These are phyloP conservation scores for Ambispora gerdemannii DNA, from an alignment of 192 early-diverging fungal genomes.

Conservation along the genomic window DNA sequence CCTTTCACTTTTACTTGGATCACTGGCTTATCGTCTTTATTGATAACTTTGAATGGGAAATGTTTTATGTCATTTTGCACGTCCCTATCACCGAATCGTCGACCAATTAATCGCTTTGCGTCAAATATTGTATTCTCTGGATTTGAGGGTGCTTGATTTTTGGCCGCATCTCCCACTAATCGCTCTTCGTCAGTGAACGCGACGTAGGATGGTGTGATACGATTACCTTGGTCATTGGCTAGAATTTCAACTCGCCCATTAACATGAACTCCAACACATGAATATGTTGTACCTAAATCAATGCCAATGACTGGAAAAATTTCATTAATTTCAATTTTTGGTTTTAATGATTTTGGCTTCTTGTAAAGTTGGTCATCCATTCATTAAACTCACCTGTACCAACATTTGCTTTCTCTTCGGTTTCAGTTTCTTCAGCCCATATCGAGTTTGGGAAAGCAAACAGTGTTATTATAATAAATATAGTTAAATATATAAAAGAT, in stretches of 20 bases:
- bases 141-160: slow-evolving; percentile 99
- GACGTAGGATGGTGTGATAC: slow-evolving; percentile 97
- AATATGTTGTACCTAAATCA: slow-evolving; percentile 98
- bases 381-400: too few relatives aligned
- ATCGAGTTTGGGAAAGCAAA: too few relatives aligned
- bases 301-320: slow-evolving; percentile 93
- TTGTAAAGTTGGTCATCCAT: too few relatives aligned
- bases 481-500: too few relatives aligned
- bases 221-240: slow-evolving; percentile 99
- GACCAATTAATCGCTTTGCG: slow-evolving; percentile 98
- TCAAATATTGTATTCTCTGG: slow-evolving; percentile 98
- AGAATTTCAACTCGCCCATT: slow-evolving; percentile 90
- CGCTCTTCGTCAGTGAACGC: slow-evolving; percentile 96
- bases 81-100: slow-evolving; percentile 84
- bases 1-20: slow-evolving; percentile 83
- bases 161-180: slow-evolving; percentile 98
- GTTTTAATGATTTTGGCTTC: too few relatives aligned
- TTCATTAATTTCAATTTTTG: too few relatives aligned
- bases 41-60: slow-evolving; percentile 83
- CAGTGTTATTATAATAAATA: too few relatives aligned
- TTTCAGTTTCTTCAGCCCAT: too few relatives aligned
- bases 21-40: slow-evolving; percentile 66
- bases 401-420: too few relatives aligned
- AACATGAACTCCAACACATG: slow-evolving; percentile 79
- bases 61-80: slow-evolving; percentile 99